Evolutionary conservation across 768 basidiomycete species (phyloP), one percentile per base, ranked within the genome.

Genomic region (Ephemerocybe angulata): DNA sequence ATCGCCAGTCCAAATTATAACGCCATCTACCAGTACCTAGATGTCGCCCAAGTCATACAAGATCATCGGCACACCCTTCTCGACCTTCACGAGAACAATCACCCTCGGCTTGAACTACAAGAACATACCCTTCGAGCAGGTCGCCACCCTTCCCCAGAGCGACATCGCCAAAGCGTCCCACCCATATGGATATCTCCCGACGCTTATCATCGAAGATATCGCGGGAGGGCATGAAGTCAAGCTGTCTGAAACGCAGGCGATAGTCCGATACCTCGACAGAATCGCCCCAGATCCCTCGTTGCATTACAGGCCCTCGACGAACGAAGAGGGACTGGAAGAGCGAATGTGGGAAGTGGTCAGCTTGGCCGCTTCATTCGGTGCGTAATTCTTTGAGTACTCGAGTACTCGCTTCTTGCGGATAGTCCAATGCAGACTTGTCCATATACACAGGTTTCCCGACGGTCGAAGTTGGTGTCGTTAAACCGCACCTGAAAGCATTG

Each of bases 281-380:
- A 53, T 67, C 4, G 64, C 63, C 0, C 68, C 69, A 0, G 60
- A 61, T 24, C 70, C 70, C 1, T 64, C 63, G 2, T 57, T 72
- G 22, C 64, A 67, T 27, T 50, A 65, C 15, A 11, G 28, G 2
- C 21, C 25, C 3, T 43, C 55, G 17, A 25, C 60, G 7, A 61
- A 61, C 5, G 56, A 60, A 1, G 60, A 57, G 6, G 40, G 57
- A 2, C 46, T 69, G 8, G 64, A 64, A 42, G 70, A 72, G 55
- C 68, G 67, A 50, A 67, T 72, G 63, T 72, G 69, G 69, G 70
- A 72, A 49, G 59, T 68, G 30, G 69, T 68, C 19, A 69, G 68
- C 53, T 55, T 72, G 5, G 55, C 62, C 3, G 64, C 67, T 17
- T 69, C 62, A n/a, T 66, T 65, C 21, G 70, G 70, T 69, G 31